These are phyloP conservation scores for Phytophthora lateralis DNA, from an alignment of 352 stramenopile species.

Conservation along the genomic window DNA sequence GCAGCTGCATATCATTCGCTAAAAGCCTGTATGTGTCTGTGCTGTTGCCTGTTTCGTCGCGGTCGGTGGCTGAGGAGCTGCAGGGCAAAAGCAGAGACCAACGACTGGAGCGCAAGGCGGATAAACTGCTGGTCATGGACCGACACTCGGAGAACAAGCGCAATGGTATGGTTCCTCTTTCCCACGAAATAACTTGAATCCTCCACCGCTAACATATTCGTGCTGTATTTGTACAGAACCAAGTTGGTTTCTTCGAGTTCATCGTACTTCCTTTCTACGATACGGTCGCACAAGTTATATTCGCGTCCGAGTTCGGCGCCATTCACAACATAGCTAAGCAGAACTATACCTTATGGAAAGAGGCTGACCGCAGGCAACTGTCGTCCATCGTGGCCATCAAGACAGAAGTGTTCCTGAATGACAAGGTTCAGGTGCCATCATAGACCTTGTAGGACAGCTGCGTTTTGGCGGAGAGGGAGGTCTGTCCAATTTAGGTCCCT, in stretches of 20 bases:
- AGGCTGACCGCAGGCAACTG: slow-evolving; percentile 76
- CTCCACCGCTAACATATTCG: neutral
- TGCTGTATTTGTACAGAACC: slow-evolving; percentile 52
- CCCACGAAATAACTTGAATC: slow-evolving; percentile 1
- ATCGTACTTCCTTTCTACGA: slow-evolving; percentile 86
- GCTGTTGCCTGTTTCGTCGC: slow-evolving; percentile 31
- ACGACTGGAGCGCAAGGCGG: slow-evolving; percentile 53
- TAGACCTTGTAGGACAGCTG: slow-evolving; percentile 20
- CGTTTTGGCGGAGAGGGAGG: slow-evolving; percentile 23
- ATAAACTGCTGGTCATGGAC: slow-evolving; percentile 86
- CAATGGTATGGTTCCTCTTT: slow-evolving; percentile 51
- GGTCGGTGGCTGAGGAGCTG: slow-evolving; percentile 40
- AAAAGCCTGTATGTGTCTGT: neutral
- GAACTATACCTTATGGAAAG: slow-evolving; percentile 89
- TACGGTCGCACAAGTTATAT: slow-evolving; percentile 77
- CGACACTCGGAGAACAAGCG: slow-evolving; percentile 85
- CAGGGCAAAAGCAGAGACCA: slow-evolving; percentile 36
- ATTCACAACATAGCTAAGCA: slow-evolving; percentile 84
- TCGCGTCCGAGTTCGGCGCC: slow-evolving; percentile 64
- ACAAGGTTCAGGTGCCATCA: slow-evolving; percentile 60
- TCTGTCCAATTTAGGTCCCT: slow-evolving; percentile 1
- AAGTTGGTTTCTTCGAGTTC: slow-evolving; percentile 89
- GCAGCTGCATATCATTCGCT: neutral
- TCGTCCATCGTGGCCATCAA: slow-evolving; percentile 85
- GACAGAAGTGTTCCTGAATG: slow-evolving; percentile 78